Evolutionary conservation across 768 basidiomycete species (phyloP).

Genomic region (Russula dissimulans): DNA sequence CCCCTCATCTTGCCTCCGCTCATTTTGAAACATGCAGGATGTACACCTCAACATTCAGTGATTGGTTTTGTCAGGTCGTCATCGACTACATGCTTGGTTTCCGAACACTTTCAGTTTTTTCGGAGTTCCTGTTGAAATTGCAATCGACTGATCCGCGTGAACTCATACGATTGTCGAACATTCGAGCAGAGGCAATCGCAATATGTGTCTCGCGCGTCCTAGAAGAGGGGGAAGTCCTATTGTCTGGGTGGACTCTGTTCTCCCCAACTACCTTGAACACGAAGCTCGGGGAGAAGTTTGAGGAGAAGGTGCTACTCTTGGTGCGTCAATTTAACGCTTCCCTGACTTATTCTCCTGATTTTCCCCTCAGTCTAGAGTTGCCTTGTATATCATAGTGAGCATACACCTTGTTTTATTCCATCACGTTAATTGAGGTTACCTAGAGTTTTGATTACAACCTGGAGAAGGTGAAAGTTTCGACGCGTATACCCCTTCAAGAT

Average conservation of each 20-base stretch:
- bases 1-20: not conserved
- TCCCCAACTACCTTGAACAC: conserved; percentile 69
- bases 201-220: conserved; percentile 57
- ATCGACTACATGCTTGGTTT: conserved; percentile 89
- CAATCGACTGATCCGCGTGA: conserved; percentile 89
- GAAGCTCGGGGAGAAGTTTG: conserved; percentile 70
- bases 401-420: not conserved
- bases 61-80: conserved; percentile 96
- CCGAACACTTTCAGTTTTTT: conserved; percentile 79
- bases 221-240: conserved; percentile 42
- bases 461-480: conserved; percentile 86
- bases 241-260: conserved; percentile 89
- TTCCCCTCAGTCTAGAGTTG: conserved; percentile 30
- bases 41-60: conserved; percentile 83
- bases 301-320: conserved; percentile 88
- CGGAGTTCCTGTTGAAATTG: conserved; percentile 84
- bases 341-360: conserved; percentile 12
- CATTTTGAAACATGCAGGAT: conserved; percentile 36
- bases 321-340: conserved; percentile 40
- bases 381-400: conserved; percentile 72
- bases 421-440: not conserved
- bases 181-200: conserved; percentile 88
- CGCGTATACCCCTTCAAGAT: conserved; percentile 78
- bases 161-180: conserved; percentile 77
- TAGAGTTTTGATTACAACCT: conserved; percentile 92